These are phyloP conservation scores for Saccharum officinarum DNA, from an alignment of 176 grass and related monocot species.

Conservation along the genomic window DNA sequence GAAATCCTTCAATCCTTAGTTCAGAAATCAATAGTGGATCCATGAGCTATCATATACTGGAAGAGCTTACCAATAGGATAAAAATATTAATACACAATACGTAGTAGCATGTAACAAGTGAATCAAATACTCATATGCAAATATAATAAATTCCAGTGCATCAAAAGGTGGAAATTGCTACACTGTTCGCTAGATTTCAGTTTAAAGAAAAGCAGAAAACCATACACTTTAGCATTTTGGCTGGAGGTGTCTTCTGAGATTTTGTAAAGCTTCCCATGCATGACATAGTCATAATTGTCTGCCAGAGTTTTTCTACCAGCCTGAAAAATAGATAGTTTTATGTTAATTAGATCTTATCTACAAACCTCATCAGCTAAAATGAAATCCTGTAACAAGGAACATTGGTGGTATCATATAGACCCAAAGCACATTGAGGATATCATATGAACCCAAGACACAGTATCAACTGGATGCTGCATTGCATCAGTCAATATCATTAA, in stretches of 20 bases:
- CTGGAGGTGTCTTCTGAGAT: conserved; percentile 65
- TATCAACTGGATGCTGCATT: background rate
- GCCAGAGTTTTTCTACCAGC: conserved; percentile 67
- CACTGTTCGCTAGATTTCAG: background rate
- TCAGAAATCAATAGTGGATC: conserved; percentile 11
- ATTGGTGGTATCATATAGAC: too few relatives aligned
- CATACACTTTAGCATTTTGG: conserved; percentile 71
- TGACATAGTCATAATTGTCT: conserved; percentile 82
- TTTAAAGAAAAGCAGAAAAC: conserved; percentile 10
- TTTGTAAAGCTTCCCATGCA: conserved; percentile 91
- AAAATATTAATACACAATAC: background rate
- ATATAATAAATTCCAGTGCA: background rate
- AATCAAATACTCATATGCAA: background rate
- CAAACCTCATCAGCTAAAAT: background rate
- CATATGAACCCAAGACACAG: background rate
- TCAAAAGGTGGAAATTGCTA: background rate
- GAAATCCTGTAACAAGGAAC: background rate
- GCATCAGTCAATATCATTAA: conserved; percentile 3
- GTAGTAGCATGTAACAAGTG: background rate
- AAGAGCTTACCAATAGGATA: background rate
- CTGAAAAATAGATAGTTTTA: conserved; percentile 47
- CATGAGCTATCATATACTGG: background rate
- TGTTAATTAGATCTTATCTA: background rate
- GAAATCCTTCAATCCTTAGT: background rate
- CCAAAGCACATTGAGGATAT: background rate